These are phyloP conservation scores for Pythium graminicola DNA, from an alignment of 352 stramenopile species.

Conservation along the genomic window DNA sequence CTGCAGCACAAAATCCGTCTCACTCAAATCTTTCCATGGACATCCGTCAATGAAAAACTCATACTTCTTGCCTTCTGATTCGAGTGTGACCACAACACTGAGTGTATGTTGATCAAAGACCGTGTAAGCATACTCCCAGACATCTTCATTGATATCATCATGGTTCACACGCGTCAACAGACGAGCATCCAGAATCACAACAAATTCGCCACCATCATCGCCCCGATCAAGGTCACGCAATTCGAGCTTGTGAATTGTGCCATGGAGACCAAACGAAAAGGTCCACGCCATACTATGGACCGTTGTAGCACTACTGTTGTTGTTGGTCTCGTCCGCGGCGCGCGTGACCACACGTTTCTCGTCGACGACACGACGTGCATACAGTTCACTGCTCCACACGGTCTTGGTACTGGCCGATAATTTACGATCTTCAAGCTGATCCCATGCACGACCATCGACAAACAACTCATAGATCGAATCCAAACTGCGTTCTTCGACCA, in stretches of 20 bases:
- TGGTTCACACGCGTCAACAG: constrained; percentile 49
- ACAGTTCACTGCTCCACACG: constrained; percentile 77
- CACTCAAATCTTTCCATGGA: constrained; percentile 57
- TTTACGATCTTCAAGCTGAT: constrained; percentile 52
- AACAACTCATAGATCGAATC: constrained; percentile 68
- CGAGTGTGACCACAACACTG: constrained; percentile 53
- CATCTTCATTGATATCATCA: constrained; percentile 57
- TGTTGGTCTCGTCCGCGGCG: constrained; percentile 14
- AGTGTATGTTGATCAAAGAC: constrained; percentile 66
- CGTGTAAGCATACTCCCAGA: constrained; percentile 72
- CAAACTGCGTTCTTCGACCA: constrained; percentile 62
- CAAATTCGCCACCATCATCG: constrained; percentile 66
- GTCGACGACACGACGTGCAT: constrained; percentile 62
- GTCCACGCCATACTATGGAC: constrained; percentile 61
- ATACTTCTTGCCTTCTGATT: constrained; percentile 59
- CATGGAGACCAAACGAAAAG: constrained; percentile 75
- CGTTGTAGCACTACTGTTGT: constrained; percentile 27
- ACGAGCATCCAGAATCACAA: constrained; percentile 68
- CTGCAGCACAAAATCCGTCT: constrained; percentile 82
- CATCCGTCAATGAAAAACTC: constrained; percentile 74
- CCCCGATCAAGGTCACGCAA: constrained; percentile 56
- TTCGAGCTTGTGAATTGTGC: constrained; percentile 71
- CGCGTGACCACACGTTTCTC: constrained; percentile 34
- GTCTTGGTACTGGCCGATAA: constrained; percentile 27
- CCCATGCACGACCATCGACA: constrained; percentile 56